Percentiles rank a stretch among this genome's conserved stretches.
phyloP scores from a whole-genome alignment of 768 basidiomycete species.

The Leccinum obscurum region DNA sequence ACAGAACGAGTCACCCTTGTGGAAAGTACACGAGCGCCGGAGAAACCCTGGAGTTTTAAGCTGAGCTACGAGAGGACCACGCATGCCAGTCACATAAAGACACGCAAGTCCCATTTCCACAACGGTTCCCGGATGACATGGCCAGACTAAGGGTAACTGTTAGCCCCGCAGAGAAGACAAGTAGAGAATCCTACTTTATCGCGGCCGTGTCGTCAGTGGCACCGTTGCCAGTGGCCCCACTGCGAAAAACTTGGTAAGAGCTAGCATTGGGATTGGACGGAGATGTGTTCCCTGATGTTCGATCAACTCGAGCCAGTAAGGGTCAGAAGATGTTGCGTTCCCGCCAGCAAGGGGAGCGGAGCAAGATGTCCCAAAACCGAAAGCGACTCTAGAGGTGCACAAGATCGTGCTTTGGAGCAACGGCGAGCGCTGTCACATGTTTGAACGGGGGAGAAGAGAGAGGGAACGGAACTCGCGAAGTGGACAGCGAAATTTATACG shows the following conservation, averaged over 20 bases:
- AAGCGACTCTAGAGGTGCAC: background rate
- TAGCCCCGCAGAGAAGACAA: background rate
- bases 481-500: constrained; percentile 9
- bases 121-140: constrained; percentile 61
- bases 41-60: constrained; percentile 28
- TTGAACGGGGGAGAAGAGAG: background rate
- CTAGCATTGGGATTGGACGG: constrained; percentile 56
- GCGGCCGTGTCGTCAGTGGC: constrained; percentile 73
- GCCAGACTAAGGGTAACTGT: constrained; percentile 45
- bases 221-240: constrained; percentile 66
- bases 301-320: constrained; percentile 73
- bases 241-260: constrained; percentile 70
- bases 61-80: background rate
- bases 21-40: constrained; percentile 81
- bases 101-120: constrained; percentile 46
- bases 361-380: constrained; percentile 49
- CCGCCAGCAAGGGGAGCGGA: constrained; percentile 47
- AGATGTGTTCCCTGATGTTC: constrained; percentile 65
- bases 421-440: constrained; percentile 12
- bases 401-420: constrained; percentile 16
- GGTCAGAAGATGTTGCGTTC: constrained; percentile 39
- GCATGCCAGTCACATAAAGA: constrained; percentile 36
- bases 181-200: constrained; percentile 50
- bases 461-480: constrained; percentile 30
- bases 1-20: constrained; percentile 44